A percentile compares a stretch with the other conserved stretches of the same genome.
Conservation (phyloP, 2,329 filamentous ascomycete genomes). For the Lecanicillium sp. region DNA sequence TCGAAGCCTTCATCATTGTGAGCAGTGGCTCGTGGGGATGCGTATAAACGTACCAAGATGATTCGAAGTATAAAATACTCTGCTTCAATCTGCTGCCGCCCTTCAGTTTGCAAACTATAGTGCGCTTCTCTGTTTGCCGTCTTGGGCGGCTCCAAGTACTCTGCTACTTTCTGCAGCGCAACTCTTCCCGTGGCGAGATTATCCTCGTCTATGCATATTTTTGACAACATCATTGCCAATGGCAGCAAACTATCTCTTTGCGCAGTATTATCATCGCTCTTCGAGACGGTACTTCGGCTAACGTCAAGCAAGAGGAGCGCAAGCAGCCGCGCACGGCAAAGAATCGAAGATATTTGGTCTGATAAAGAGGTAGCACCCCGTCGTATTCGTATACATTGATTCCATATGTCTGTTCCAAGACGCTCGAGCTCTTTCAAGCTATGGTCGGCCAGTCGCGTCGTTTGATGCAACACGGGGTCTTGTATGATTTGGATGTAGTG, state of each 20-base stretch:
- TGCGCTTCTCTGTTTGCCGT: neutral
- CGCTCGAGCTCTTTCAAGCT: conserved; percentile 39
- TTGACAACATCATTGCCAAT: conserved; percentile 60
- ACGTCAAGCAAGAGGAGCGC: conserved; percentile 61
- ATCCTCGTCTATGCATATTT: conserved; percentile 34
- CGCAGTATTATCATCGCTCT: too few relatives aligned
- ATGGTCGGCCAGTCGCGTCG: neutral
- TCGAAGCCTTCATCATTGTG: too few relatives aligned
- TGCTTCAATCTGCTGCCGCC: neutral
- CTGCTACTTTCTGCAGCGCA: conserved; percentile 55
- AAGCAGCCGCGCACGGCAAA: conserved; percentile 39
- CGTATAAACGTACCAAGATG: too few relatives aligned
- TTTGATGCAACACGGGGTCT: too few relatives aligned
- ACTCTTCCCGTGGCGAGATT: conserved; percentile 50
- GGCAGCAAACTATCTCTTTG: too few relatives aligned
- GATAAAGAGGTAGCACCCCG: too few relatives aligned
- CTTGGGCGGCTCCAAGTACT: conserved; percentile 32
- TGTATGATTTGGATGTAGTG: too few relatives aligned
- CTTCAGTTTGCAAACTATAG: too few relatives aligned
- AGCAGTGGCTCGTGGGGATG: too few relatives aligned
- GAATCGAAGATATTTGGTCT: conserved; percentile 19
- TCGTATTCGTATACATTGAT: conserved; percentile 47
- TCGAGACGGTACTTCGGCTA: too few relatives aligned
- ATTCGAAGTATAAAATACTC: too few relatives aligned
- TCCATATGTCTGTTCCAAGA: conserved; percentile 57